Evolutionary conservation across 306 rosid genomes (phyloP).

Genomic region (Cucurbita maxima): DNA sequence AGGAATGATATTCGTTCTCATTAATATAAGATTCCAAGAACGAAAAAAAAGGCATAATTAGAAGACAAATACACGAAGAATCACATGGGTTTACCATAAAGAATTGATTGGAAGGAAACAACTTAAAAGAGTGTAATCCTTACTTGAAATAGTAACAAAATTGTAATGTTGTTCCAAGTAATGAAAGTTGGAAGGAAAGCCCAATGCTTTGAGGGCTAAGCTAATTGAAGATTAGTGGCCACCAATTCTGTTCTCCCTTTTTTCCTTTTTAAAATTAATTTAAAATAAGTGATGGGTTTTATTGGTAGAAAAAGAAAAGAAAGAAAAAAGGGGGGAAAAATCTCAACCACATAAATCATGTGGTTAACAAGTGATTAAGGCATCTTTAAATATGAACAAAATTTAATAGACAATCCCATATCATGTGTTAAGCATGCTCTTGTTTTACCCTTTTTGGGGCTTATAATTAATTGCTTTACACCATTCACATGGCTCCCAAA

Average conservation of each 20-base stretch:
- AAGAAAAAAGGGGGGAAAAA: not conserved
- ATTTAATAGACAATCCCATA: slow-evolving; percentile 8
- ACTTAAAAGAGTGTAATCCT: not conserved
- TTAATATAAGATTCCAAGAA: not conserved
- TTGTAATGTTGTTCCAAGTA: not conserved
- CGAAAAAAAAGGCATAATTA: not conserved
- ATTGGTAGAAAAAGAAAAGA: not conserved
- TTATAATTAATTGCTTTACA: not conserved
- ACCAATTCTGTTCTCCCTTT: not conserved
- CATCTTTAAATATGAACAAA: slow-evolving; percentile 7
- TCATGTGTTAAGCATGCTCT: not conserved
- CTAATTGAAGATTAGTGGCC: not conserved
- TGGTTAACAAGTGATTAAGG: slow-evolving; percentile 22
- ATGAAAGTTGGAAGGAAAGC: not conserved
- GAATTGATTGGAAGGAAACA: not conserved
- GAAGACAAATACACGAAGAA: not conserved
- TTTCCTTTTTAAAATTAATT: not conserved
- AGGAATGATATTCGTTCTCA: not conserved
- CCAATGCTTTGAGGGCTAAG: not conserved
- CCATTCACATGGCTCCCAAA: not conserved
- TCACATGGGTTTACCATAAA: not conserved
- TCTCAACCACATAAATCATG: slow-evolving; percentile 20
- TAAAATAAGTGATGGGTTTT: not conserved
- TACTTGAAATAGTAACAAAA: not conserved
- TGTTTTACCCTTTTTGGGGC: not conserved